Conservation (phyloP, 139 green algal genomes). For the Tetradesmus obliquus region DNA sequence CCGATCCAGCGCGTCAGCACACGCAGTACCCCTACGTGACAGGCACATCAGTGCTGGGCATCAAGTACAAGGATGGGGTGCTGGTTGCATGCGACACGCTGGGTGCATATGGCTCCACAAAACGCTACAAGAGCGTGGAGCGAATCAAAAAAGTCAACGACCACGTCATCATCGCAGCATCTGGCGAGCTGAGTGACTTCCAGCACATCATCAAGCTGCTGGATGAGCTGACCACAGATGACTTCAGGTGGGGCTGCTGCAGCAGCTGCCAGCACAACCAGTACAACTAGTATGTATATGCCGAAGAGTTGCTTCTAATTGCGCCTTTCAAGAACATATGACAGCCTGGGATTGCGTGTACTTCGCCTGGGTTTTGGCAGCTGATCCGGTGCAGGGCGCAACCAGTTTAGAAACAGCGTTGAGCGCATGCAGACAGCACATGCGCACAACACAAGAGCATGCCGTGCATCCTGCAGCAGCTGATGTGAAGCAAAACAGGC, state of each 20-base stretch:
- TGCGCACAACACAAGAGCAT: too few relatives aligned
- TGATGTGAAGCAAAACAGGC: too few relatives aligned
- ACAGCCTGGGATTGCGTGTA: too few relatives aligned
- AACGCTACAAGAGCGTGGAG: slow-evolving; percentile 97
- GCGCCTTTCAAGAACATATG: too few relatives aligned
- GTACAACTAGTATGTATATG: too few relatives aligned
- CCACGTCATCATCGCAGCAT: slow-evolving; percentile 80
- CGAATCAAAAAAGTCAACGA: slow-evolving; percentile 85
- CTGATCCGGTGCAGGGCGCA: too few relatives aligned
- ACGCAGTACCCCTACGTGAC: slow-evolving; percentile 96
- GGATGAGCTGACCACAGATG: slow-evolving; percentile 91
- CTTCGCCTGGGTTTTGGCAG: too few relatives aligned
- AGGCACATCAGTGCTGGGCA: slow-evolving; percentile 92
- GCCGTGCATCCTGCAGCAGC: too few relatives aligned
- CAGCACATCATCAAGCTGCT: slow-evolving; percentile 92
- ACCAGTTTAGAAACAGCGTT: too few relatives aligned
- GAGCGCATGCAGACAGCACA: too few relatives aligned
- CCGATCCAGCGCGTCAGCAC: slow-evolving; percentile 46
- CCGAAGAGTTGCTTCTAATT: too few relatives aligned
- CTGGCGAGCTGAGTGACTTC: slow-evolving; percentile 96
- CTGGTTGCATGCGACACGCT: slow-evolving; percentile 95
- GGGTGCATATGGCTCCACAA: slow-evolving; percentile 96
- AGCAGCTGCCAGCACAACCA: too few relatives aligned
- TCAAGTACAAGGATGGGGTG: slow-evolving; percentile 97
- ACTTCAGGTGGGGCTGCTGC: slow-evolving; percentile 50